phyloP scores from a whole-genome alignment of 116 monocot genomes.

The Zostera marina region DNA sequence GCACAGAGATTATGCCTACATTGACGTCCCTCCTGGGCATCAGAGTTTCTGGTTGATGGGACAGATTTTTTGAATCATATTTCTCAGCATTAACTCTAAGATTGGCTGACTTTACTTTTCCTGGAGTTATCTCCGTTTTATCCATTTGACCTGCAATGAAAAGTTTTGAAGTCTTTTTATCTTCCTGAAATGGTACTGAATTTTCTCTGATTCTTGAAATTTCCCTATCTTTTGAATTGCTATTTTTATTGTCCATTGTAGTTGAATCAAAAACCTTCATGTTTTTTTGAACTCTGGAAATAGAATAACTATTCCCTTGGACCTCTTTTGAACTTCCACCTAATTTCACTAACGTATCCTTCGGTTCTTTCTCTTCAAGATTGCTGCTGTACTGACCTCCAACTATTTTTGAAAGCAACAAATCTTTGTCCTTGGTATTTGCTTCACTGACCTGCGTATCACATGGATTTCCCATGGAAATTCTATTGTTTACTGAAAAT shows the following conservation, averaged over 20 bases:
- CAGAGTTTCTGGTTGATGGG: conserved; percentile 2
- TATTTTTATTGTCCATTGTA: conserved; percentile 5
- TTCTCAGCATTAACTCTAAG: conserved; percentile 13
- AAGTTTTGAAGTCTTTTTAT: conserved; percentile 13
- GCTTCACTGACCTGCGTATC: conserved; percentile 10
- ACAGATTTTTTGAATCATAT: conserved; percentile 14
- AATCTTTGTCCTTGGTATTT: conserved; percentile 19
- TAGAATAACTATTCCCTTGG: conserved; percentile 13
- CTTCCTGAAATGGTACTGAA: conserved; percentile 5
- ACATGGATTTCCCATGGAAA: conserved; percentile 5
- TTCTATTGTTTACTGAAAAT: conserved; percentile 15
- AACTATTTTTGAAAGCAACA: conserved; percentile 8
- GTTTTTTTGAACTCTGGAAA: conserved; percentile 12
- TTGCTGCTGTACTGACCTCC: conserved; percentile 2
- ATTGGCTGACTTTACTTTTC: conserved; percentile 20
- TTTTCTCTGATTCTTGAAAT: conserved; percentile 11
- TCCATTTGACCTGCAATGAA: conserved; percentile 8
- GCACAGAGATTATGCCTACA: conserved; percentile 9
- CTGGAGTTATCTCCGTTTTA: conserved; percentile 10
- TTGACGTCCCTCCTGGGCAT: conserved; percentile 17
- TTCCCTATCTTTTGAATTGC: conserved; percentile 9
- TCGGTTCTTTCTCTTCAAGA: conserved; percentile 12
- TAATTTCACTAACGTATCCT: conserved; percentile 9
- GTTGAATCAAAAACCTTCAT: conserved; percentile 8
- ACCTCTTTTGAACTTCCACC: conserved; percentile 3